Evolutionary conservation across 2,329 filamentous ascomycete species (phyloP).

Genomic region (Calycina marina): DNA sequence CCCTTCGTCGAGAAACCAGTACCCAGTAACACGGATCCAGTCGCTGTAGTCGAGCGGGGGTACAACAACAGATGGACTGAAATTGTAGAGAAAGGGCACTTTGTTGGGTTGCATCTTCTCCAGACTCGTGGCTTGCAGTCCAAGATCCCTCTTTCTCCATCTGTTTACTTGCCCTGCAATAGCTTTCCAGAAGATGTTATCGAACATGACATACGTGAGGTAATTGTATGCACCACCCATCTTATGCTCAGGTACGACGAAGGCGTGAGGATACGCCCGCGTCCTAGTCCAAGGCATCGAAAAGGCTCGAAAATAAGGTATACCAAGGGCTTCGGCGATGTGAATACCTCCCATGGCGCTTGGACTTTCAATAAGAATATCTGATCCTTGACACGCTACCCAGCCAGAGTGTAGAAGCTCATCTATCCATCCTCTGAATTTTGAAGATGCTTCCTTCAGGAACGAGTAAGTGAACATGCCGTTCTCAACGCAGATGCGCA

Average conservation of each 20-base stretch:
- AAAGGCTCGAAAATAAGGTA: conserved; percentile 94
- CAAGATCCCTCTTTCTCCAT: conserved; percentile 74
- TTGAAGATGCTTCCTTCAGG: conserved; percentile 69
- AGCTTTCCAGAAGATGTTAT: conserved; percentile 91
- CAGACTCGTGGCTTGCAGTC: conserved; percentile 64
- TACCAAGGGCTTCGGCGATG: conserved; percentile 81
- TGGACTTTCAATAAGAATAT: conserved; percentile 87
- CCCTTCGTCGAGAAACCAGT: conserved; percentile 88
- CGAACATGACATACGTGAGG: conserved; percentile 90
- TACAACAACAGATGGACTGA: conserved; percentile 84
- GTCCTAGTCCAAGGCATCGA: conserved; percentile 99
- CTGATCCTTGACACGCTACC: conserved; percentile 69
- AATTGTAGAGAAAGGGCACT: conserved; percentile 97
- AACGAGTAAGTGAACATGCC: conserved; percentile 95
- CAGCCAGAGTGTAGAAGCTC: conserved; percentile 72
- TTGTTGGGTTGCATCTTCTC: conserved; percentile 93
- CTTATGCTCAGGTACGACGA: conserved; percentile 76
- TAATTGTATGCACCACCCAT: conserved; percentile 94
- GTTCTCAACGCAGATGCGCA: conserved; percentile 91
- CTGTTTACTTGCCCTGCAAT: conserved; percentile 83
- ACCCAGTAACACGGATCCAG: conserved; percentile 94
- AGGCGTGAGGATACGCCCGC: conserved; percentile 89
- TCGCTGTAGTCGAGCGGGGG: conserved; percentile 92
- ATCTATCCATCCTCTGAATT: conserved; percentile 92
- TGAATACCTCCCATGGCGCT: conserved; percentile 97